phyloP scores from a whole-genome alignment of 768 basidiomycete species.

The Lactarius tabidus region DNA sequence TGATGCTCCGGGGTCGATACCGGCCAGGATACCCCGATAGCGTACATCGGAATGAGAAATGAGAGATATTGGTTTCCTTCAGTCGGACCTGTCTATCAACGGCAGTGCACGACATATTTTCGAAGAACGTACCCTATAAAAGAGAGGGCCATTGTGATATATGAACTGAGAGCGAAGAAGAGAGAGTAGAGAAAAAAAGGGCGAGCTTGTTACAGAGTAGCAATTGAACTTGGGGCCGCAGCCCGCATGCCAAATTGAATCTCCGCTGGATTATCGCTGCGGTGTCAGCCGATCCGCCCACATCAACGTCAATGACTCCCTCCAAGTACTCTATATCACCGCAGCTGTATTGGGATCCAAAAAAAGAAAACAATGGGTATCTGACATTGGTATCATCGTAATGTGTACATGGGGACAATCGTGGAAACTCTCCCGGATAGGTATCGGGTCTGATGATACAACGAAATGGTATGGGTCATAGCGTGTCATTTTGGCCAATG shows the following conservation, averaged over 20 bases:
- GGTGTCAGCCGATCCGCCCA: background rate
- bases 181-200: background rate
- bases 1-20: constrained; percentile 79
- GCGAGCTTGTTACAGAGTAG: background rate
- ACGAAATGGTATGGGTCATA: constrained; percentile 11
- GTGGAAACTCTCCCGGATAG: background rate
- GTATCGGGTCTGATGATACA: constrained; percentile 21
- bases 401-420: constrained; percentile 16
- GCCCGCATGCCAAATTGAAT: background rate
- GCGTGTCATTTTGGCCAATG: constrained; percentile 12
- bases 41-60: constrained; percentile 90
- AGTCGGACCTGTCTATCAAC: background rate
- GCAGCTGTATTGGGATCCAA: constrained; percentile 7
- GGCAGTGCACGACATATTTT: background rate
- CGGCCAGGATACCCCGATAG: constrained; percentile 82
- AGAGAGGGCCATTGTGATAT: constrained; percentile 24
- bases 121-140: constrained; percentile 23
- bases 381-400: constrained; percentile 20
- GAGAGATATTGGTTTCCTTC: constrained; percentile 82
- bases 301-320: background rate
- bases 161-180: constrained; percentile 4
- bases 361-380: constrained; percentile 17
- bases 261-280: background rate
- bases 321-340: background rate
- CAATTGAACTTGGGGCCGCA: background rate